These are phyloP conservation scores for Mucuna pruriens DNA, from an alignment of 306 rosid species.

Conservation along the genomic window DNA sequence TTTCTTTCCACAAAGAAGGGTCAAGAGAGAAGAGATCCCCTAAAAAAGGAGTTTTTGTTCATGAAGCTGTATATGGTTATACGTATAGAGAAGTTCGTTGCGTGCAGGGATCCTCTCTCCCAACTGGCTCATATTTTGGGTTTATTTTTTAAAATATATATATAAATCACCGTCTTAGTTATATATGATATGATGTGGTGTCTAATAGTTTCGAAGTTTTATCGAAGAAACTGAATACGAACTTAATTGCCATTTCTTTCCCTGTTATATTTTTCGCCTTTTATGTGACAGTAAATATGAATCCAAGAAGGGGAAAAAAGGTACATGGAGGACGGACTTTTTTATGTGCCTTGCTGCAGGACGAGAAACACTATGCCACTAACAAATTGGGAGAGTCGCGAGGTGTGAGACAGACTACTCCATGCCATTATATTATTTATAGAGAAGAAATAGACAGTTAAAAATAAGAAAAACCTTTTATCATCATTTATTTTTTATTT, in stretches of 20 bases:
- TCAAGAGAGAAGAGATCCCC: constrained; percentile 44
- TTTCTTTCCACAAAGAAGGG: constrained; percentile 42
- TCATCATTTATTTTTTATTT: not conserved
- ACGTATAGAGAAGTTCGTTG: constrained; percentile 24
- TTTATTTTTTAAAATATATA: not conserved
- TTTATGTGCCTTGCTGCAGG: not conserved
- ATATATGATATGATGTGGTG: constrained; percentile 12
- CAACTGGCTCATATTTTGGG: constrained; percentile 46
- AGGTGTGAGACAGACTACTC: not conserved
- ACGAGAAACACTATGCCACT: not conserved
- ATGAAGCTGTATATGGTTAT: constrained; percentile 47
- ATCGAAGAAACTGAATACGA: constrained; percentile 36
- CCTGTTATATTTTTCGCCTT: not conserved
- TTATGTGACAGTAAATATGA: not conserved
- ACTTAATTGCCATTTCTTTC: not conserved
- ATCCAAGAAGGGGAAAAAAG: not conserved
- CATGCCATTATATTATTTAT: not conserved
- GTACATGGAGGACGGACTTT: not conserved
- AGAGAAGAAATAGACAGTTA: not conserved
- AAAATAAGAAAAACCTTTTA: not conserved
- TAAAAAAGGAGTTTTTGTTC: constrained; percentile 27
- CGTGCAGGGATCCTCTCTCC: constrained; percentile 48
- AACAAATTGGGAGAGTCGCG: not conserved
- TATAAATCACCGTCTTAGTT: not conserved
- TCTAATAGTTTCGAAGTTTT: constrained; percentile 27